Conservation (phyloP, 352 stramenopile genomes). For the Thalassiosira sp. region DNA sequence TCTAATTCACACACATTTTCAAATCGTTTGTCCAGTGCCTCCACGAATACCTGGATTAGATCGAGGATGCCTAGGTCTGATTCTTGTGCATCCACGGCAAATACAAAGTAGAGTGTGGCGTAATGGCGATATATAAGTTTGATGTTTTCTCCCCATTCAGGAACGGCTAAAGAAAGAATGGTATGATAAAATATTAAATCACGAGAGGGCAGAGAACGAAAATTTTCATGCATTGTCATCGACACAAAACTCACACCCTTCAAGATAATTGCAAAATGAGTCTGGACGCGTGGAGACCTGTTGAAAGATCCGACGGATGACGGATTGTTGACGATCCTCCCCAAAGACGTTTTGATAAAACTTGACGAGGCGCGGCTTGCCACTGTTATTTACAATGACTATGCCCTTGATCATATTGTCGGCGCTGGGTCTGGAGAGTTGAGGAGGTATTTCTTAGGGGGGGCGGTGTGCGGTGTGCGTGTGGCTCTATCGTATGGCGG, state of each 20-base stretch:
- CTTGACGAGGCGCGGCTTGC: constrained; percentile 97
- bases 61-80: constrained; percentile 98
- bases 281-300: constrained; percentile 97
- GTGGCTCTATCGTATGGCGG: no score
- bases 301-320: constrained; percentile 97
- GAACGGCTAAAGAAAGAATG: no score
- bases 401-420: constrained; percentile 97
- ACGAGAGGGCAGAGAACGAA: no score
- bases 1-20: constrained; percentile 99
- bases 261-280: constrained; percentile 98
- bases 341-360: constrained; percentile 98
- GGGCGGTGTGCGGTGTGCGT: not conserved
- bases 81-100: constrained; percentile 97
- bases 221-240: no score
- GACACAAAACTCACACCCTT: no score
- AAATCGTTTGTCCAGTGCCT: constrained; percentile 95
- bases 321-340: constrained; percentile 94
- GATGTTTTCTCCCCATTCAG: constrained; percentile 93
- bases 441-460: not conserved
- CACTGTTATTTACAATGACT: constrained; percentile 99
- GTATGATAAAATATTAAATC: no score
- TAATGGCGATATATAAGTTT: constrained; percentile 99
- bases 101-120: constrained; percentile 99
- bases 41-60: constrained; percentile 94
- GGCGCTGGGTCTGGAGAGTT: not conserved